Evolutionary conservation across 2,329 filamentous ascomycete species (phyloP), one percentile per base, ranked within the genome.

Genomic region (Botryotinia calthae): DNA sequence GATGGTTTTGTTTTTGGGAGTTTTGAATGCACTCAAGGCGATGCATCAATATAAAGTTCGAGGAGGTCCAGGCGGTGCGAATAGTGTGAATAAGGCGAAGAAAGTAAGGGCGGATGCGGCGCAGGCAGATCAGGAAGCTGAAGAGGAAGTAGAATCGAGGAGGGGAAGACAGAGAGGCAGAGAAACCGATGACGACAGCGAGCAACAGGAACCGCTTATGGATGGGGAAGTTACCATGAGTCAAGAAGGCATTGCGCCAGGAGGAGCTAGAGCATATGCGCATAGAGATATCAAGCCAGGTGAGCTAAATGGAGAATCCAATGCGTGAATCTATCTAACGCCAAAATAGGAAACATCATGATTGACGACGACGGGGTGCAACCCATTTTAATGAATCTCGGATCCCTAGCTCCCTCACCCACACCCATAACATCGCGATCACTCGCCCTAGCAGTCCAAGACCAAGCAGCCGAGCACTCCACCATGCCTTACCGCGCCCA

Each of bases 401-500:
- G 96, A 76, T 98, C 94, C 73, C 86, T 99, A 72, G 92, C 94
- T 58, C 92, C 92, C 28, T 94, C 93, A 2, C 96, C 96, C 1
- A 93, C 94, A 73, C 89, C 93, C 40, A 95, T 98, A 77, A 97
- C 95, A 7, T 96, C 93, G 28, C 91, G 95, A 74, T 97, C 94
- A 4, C 87, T 97, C 71, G 96, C 96, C 62, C 89, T 99, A 65
- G 93, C 95, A 70, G 93, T 97, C 51, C 96, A 98, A 84, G 96
- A 99, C 82, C 93, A 90, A 58, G 96, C 96, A 34, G 96, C 95
- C 71, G 96, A 99, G 82, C 95, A 98, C 85, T 95, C 91, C 76
- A 99, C 96, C 58, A 98, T 99, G 95, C 95, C 96, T 0, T 99
- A 99, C 84, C 94, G 96, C 74, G 96, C 96, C 1, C 96, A 96